Percentiles rank a stretch among this genome's conserved stretches.
These are phyloP conservation scores for Falciphora oryzae DNA, from an alignment of 2,329 filamentous ascomycete species.

Conservation along the genomic window DNA sequence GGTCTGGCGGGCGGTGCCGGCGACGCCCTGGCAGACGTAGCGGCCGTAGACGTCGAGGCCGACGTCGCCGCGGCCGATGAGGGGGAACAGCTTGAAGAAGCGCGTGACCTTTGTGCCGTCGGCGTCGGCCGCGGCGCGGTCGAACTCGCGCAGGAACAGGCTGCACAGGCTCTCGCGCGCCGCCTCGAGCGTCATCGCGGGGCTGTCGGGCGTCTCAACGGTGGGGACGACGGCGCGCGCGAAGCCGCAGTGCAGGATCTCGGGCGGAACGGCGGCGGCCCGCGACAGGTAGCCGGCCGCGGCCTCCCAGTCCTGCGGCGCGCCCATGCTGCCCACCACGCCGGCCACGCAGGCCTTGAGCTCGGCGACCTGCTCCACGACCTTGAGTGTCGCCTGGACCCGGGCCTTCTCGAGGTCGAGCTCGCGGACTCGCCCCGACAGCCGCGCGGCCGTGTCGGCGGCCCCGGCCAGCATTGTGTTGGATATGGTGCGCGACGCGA, in stretches of 20 bases:
- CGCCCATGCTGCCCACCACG: constrained; percentile 93
- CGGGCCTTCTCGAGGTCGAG: constrained; percentile 88
- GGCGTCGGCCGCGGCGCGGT: constrained; percentile 80
- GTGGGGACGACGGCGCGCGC: constrained; percentile 91
- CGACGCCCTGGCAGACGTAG: constrained; percentile 94
- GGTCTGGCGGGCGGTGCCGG: constrained; percentile 72
- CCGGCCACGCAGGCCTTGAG: constrained; percentile 95
- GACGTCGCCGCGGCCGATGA: constrained; percentile 83
- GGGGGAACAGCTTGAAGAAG: constrained; percentile 96
- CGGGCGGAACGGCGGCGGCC: constrained; percentile 71
- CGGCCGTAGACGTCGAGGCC: constrained; percentile 91
- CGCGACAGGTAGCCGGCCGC: constrained; percentile 85
- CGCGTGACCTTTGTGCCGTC: constrained; percentile 86
- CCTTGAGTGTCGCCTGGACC: constrained; percentile 82
- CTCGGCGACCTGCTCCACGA: constrained; percentile 94
- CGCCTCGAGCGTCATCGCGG: constrained; percentile 77
- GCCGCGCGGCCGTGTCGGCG: constrained; percentile 75
- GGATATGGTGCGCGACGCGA: constrained; percentile 75
- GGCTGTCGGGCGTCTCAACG: constrained; percentile 89
- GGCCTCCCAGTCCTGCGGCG: constrained; percentile 97
- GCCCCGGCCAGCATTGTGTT: constrained; percentile 87
- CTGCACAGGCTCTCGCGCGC: constrained; percentile 86
- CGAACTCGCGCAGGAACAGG: constrained; percentile 89
- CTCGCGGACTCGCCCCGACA: constrained; percentile 79
- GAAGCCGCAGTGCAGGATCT: constrained; percentile 78